phyloP scores from a whole-genome alignment of 208 protist genomes.

The Crithidia thermophila region DNA sequence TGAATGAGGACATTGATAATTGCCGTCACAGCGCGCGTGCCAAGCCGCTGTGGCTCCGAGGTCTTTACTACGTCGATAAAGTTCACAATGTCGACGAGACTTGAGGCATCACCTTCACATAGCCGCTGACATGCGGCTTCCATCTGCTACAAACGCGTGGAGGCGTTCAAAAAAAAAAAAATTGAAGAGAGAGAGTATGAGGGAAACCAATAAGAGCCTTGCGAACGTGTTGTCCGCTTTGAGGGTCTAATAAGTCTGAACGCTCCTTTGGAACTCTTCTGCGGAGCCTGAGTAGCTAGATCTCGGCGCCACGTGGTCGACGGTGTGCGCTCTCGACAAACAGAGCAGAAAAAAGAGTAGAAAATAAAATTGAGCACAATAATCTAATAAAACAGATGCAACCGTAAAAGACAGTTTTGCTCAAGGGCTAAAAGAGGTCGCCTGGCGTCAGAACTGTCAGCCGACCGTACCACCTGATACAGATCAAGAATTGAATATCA shows the following conservation, averaged over 20 bases:
- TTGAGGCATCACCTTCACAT: conserved; percentile 37
- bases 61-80: conserved; percentile 31
- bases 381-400: neutral
- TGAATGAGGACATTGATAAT: conserved; percentile 42
- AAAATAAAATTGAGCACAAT: conserved; percentile 4
- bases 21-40: conserved; percentile 4
- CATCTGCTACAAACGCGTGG: conserved; percentile 25
- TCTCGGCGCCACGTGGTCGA: too few species aligned
- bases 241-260: too few species aligned
- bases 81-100: conserved; percentile 43
- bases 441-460: too few species aligned
- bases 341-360: conserved; percentile 13
- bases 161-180: too few species aligned
- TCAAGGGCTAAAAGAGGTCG: neutral
- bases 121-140: conserved; percentile 34
- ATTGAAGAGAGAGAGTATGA: conserved; percentile 9
- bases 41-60: neutral
- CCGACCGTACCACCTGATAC: too few species aligned
- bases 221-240: too few species aligned
- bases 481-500: too few species aligned
- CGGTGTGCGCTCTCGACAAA: too few species aligned
- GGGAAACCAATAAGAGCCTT: neutral
- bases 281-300: too few species aligned
- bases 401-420: neutral
- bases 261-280: too few species aligned